Conservation (phyloP, 2,329 filamentous ascomycete genomes). For the Aspergillus tanneri region DNA sequence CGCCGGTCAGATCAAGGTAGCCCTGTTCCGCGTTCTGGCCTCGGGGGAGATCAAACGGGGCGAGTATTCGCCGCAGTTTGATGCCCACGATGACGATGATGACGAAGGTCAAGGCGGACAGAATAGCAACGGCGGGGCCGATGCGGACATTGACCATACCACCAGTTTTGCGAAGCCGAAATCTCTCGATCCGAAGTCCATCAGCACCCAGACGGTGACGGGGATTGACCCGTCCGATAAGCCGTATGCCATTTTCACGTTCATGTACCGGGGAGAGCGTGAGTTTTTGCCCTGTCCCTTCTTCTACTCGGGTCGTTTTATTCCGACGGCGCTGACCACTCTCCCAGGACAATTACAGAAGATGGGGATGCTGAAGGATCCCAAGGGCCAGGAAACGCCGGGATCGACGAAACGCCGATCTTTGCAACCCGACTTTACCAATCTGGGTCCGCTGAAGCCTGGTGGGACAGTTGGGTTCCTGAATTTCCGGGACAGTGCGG, state of each 20-base stretch:
- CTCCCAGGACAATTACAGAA: constrained; percentile 88
- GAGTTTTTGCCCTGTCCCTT: constrained; percentile 46
- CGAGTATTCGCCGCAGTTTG: constrained; percentile 96
- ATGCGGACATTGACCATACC: constrained; percentile 89
- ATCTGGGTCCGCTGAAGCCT: constrained; percentile 77
- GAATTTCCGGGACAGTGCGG: constrained; percentile 73
- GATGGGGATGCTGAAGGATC: constrained; percentile 79
- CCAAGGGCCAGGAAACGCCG: constrained; percentile 61
- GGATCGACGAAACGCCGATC: constrained; percentile 73
- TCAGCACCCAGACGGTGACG: constrained; percentile 98
- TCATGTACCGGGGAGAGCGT: constrained; percentile 96
- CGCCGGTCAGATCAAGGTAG: constrained; percentile 96
- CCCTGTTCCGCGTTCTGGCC: constrained; percentile 90
- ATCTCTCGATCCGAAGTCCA: constrained; percentile 91
- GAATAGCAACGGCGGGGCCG: constrained; percentile 60
- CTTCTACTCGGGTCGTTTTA: neutral
- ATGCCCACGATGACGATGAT: constrained; percentile 87
- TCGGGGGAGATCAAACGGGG: constrained; percentile 97
- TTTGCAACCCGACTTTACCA: constrained; percentile 79
- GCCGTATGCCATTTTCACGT: constrained; percentile 95
- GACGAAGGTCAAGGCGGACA: constrained; percentile 61
- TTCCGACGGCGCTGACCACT: constrained; percentile 1
- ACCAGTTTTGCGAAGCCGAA: constrained; percentile 98
- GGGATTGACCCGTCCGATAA: constrained; percentile 94
- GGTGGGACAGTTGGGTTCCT: constrained; percentile 89